Evolutionary conservation across 176 grass and related monocot species (phyloP), one percentile per base, ranked within the genome.

Genomic region (Lolium perenne): DNA sequence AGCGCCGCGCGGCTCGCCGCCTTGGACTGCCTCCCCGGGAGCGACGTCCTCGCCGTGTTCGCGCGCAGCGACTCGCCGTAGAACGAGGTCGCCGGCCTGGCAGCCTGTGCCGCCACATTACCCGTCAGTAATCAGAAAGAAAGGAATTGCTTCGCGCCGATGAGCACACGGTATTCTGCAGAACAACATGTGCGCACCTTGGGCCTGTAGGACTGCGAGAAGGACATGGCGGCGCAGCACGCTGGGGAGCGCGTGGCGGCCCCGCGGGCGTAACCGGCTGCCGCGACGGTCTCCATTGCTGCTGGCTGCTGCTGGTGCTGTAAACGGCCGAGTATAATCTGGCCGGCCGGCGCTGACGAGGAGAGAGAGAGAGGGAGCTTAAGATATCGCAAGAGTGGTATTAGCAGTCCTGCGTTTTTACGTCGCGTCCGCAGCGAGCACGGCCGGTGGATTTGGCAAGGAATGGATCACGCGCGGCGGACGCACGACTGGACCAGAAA

Each of bases 201-300:
- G 6, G 81, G 79, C 71, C 83, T 87, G 82, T 90, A 85, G 3
- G 91, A 84, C 63, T 91, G 91, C 46, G 86, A 75, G 94, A 93
- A 83, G 64, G 92, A 89, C 78, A 92, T 86, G 90, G 91, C 83
- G 53, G 90, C 29, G 75, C 92, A 76, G 82, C 76, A 91, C 6
- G 87, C 38, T 6, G 90, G 77, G 63, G 91, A 81, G 65, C 80
- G 85, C 76, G 86, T 81, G 49, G 94, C 80, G 8, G 87, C 85
- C 15, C 82, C 82, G 56, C 80, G 87, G 47, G 91, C 71, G 23
- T 90, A 95, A 81, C 86, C 86, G 22, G 94, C 94, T 40, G 87
- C 88, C 46, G 88, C 91, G 63, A 92, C 89, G 69, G 89, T 91
- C 82, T 97, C 93, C 95, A 97, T 97, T n/a, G 81, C n/a, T 51